Conservation (phyloP, 2,329 filamentous ascomycete species). For the Pestalotiopsis sp. region DNA sequence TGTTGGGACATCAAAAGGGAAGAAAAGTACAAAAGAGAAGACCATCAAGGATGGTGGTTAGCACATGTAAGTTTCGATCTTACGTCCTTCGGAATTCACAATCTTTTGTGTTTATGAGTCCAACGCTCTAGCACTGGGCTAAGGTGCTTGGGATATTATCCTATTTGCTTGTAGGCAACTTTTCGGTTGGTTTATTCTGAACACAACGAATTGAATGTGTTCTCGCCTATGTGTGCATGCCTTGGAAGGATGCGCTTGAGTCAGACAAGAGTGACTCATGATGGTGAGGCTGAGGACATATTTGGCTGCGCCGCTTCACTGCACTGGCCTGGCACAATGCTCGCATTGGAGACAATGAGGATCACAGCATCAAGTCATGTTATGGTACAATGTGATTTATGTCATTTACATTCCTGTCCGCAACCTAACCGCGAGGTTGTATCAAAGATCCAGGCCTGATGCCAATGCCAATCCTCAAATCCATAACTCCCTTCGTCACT, state of each 20-base stretch:
- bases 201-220: not conserved
- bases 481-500: too few relatives aligned
- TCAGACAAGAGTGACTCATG: too few relatives aligned
- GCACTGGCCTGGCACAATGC: too few relatives aligned
- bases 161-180: not conserved
- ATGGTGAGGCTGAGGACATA: too few relatives aligned
- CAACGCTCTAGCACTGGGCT: not conserved
- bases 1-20: not conserved
- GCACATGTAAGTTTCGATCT: constrained; percentile 2
- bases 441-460: too few relatives aligned
- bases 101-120: not conserved
- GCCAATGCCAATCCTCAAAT: too few relatives aligned
- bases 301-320: too few relatives aligned
- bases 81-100: not conserved
- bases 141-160: not conserved
- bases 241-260: not conserved
- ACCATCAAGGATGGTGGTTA: not conserved
- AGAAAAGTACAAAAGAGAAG: not conserved
- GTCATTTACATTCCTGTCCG: too few relatives aligned
- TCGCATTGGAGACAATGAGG: too few relatives aligned
- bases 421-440: too few relatives aligned
- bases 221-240: not conserved
- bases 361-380: too few relatives aligned
- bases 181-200: not conserved
- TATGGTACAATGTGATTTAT: too few relatives aligned